Conservation (phyloP, 2,329 filamentous ascomycete genomes). For the Sarocladium oryzae region DNA sequence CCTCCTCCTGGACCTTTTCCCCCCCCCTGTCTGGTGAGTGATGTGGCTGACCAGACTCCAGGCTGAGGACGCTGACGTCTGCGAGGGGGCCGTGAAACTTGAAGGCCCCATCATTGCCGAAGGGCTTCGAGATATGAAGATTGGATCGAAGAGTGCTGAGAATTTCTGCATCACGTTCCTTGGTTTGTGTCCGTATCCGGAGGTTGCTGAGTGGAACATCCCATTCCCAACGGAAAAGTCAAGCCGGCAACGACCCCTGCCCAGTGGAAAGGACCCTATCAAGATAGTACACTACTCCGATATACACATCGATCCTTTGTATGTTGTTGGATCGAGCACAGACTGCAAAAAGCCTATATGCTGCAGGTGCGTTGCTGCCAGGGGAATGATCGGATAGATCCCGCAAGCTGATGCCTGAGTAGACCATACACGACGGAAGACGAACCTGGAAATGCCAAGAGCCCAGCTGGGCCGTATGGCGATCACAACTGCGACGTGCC, state of each 20-base stretch:
- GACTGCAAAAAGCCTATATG: conserved; percentile 54
- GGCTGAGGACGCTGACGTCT: conserved; percentile 49
- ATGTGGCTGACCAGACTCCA: too few relatives aligned
- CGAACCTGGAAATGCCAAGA: conserved; percentile 38
- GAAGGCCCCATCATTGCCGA: conserved; percentile 49
- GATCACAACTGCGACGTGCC: conserved; percentile 49
- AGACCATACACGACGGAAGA: conserved; percentile 41
- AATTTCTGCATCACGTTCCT: conserved; percentile 46
- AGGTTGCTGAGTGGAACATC: conserved; percentile 34
- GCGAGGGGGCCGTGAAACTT: conserved; percentile 41
- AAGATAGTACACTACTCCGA: conserved; percentile 55
- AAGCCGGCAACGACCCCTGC: conserved; percentile 25
- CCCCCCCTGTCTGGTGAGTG: neutral
- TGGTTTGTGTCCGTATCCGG: conserved; percentile 46
- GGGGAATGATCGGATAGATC: neutral
- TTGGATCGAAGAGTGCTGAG: conserved; percentile 43
- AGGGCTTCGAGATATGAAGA: conserved; percentile 37
- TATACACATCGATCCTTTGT: conserved; percentile 51
- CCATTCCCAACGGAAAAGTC: conserved; percentile 37
- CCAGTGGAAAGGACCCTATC: conserved; percentile 40
- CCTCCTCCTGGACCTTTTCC: neutral
- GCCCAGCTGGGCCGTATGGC: conserved; percentile 45
- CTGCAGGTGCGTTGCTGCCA: conserved; percentile 36
- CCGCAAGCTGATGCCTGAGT: neutral
- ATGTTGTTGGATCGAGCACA: conserved; percentile 44